Base-by-base conservation (phyloP, 2,329 filamentous ascomycete species). In the Anisogramma anomala region DNA sequence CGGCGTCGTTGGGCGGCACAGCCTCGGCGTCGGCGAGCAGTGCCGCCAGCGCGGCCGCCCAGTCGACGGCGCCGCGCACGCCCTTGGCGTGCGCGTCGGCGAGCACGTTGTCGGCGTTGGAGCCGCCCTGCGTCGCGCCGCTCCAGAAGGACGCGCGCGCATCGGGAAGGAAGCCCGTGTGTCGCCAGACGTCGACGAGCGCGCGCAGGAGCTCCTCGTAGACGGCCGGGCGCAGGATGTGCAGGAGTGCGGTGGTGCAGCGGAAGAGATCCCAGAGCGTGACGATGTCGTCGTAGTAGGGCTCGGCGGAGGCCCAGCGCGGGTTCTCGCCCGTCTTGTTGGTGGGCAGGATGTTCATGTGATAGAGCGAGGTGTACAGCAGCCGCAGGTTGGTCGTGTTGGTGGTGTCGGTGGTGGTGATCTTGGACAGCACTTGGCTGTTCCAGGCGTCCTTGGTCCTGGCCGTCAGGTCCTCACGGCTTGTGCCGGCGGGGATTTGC, bases 281-380 rank as follows among this genome's bases (percentile, higher is more conserved):
- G 52, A 82, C 83, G 13, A 79, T 73, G 44, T 84, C 80, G 44
- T 82, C 75, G 51, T 81, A 84, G 52, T 82, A 83, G 2, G 80
- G 79, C 55, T 84, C 80, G 0, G 54, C 50, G 1, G 74, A 78
- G 1, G 61, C 54, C 79, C 80, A 84, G 0, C 67, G 57, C 0
- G 79, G 79, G 45, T 84, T 85, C 53, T 84, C 81, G 0, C 77
- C 79, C 0, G 79, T 83, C 47, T 77, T 74, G 53, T 84, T 82
- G 1, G 77, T 79, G 0, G 80, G 79, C 26, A 83, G 70, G 9
- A 84, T 57, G 44, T 77, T 72, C 72, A 81, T 80, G 49, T 80
- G 79, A 52, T 84, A 84, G 25, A 85, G 55, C 0, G 76, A 77
- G 0, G 74, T 74, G 58, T 85, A 85, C 2, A 85, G 62, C 20